Evolutionary conservation across 257 asterid species (phyloP).

Genomic region (Nicotiana sylvestris): DNA sequence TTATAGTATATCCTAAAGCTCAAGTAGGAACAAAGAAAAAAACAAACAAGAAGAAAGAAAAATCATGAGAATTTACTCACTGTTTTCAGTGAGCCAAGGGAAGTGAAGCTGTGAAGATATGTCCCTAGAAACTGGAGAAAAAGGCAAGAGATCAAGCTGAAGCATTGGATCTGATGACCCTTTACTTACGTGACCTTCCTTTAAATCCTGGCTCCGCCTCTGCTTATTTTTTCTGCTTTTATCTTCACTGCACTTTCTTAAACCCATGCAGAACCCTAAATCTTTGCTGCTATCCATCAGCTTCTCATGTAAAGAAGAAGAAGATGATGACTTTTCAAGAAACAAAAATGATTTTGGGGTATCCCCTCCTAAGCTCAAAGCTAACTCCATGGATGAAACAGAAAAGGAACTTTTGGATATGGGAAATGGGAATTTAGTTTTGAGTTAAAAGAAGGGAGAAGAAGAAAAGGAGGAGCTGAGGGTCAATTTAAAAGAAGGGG

Average conservation of each 20-base stretch:
- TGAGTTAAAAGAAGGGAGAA: not conserved
- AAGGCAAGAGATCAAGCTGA: constrained; percentile 84
- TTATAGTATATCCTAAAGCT: not conserved
- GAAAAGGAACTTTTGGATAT: not conserved
- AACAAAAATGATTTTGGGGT: constrained; percentile 49
- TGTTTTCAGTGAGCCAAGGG: constrained; percentile 65
- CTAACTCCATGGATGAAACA: constrained; percentile 54
- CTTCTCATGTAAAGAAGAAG: constrained; percentile 15
- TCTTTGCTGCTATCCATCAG: constrained; percentile 18
- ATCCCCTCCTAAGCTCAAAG: constrained; percentile 67
- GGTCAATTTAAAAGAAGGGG: constrained; percentile 1
- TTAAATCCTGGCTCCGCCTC: not conserved
- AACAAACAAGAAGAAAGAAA: not conserved
- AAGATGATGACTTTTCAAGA: constrained; percentile 29
- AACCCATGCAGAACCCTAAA: constrained; percentile 81
- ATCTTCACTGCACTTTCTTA: constrained; percentile 14
- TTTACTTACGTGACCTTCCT: constrained; percentile 9
- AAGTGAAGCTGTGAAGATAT: constrained; percentile 32
- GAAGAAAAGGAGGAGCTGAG: not conserved
- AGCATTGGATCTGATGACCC: constrained; percentile 59
- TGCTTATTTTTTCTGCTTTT: not conserved
- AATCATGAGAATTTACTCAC: constrained; percentile 23
- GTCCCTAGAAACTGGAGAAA: constrained; percentile 41
- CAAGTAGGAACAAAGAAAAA: not conserved
- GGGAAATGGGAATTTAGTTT: not conserved